Evolutionary conservation across 768 basidiomycete species (phyloP), one percentile per base, ranked within the genome.

Genomic region (Tephrocybe sp.): DNA sequence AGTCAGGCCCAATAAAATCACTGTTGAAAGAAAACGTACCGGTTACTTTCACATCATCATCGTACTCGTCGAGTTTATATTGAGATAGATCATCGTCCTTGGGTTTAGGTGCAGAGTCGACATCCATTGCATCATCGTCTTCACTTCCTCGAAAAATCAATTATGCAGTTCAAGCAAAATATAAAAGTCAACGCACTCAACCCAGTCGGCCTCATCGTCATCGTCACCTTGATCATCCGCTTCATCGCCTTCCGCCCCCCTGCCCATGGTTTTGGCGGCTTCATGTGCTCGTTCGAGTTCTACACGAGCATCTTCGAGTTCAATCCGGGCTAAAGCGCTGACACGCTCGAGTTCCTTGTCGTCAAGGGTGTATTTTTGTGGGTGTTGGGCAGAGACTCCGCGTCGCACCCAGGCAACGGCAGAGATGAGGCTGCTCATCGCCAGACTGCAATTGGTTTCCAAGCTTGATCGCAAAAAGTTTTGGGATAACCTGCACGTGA

Each of bases 31-130:
- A 9, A 27, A 12, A 57, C 68, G 48, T 19, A 75, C 73, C 60
- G 34, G 61, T 56, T 19, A 67, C 47, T 57, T 64, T 64, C 13
- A 53, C 79, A 58, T 95, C 93, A 42, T 94, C 76, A 58, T 98
- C 95, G 61, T 98, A 99, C 11, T 86, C 80, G 60, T 97, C 94
- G 51, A 98, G 69, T 49, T 94, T 86, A 65, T 97, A 99, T 55
- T 91, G 73, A 1, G 87, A 79, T 16, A 99, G 71, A 67, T 91
- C 91, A 49, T 89, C 84, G 4, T 63, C 62, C 47, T 72, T 71
- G 49, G 57, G 50, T 57, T 66, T 71, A 6, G 60, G 57, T 16
- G 58, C 64, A 61, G 66, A 57, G 62, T 82, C 82, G 53, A 82
- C 77, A 42, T 81, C 82, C 85, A 88, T 90, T 42, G 78, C 71